Base-by-base conservation (phyloP, 345 rosid species). In the Euphorbia peplus region DNA sequence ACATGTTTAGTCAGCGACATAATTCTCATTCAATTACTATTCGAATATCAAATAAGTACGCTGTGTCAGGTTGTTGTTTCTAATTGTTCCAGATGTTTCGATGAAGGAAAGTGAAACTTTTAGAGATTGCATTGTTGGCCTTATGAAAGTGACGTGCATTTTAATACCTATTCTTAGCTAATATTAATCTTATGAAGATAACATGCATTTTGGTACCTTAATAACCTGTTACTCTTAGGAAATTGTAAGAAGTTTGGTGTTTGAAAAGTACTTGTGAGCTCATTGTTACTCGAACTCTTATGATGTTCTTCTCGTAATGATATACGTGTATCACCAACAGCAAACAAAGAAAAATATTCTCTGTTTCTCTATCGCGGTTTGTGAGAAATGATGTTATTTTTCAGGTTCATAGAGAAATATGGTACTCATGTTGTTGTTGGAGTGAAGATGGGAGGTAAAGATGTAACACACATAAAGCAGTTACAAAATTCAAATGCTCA, bases 361-460 rank as follows among this genome's bases (percentile, higher is more conserved):
- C 0, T 47, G 51, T 47, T 19, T 47, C 51, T 47, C 2, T 47
- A 47, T 47, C 51, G 4, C 51, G 4, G 51, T 18, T 19, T 50
- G 16, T 50, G 55, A 19, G 19, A 50, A 48, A 47, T 51, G 9
- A 29, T 46, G 42, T 60, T 65, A 25, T 65, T 67, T 70, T 63
- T 57, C 63, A 88, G 97, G 83, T 91, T 91, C 72, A 89, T 91
- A 73, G 95, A 89, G 13, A 91, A 87, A 64, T 91, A 91, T 62
- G 95, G 97, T 55, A 91, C 97, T 61, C 97, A 91, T 54, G 41
- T 91, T 71, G 84, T 91, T 63, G 85, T 81, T 74, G 92, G 97
- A 68, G 92, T 88, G 16, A 84, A 81, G 66, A 85, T 86, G 95
- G 96, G 97, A 65, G 99, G 95, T 59, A 88, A 89, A 83, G 97